Percentiles rank a stretch among this genome's conserved stretches.
phyloP scores from a whole-genome alignment of 345 rosid genomes.

The Boechera divaricarpa region DNA sequence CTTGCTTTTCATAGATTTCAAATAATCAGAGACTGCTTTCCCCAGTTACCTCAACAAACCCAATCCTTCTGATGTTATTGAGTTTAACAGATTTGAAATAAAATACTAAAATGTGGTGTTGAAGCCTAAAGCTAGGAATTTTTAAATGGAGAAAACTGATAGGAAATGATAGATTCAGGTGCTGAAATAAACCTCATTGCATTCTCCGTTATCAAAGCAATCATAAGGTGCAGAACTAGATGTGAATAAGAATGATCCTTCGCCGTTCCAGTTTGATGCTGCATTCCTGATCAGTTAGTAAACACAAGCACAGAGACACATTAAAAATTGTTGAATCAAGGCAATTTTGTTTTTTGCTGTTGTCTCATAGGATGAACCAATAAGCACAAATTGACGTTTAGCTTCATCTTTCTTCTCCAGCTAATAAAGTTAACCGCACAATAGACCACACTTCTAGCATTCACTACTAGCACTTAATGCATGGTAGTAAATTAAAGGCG shows the following conservation, averaged over 20 bases:
- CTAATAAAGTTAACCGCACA: background rate
- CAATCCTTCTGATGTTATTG: background rate
- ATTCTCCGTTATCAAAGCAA: constrained; percentile 75
- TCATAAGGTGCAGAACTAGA: constrained; percentile 92
- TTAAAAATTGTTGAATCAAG: constrained; percentile 21
- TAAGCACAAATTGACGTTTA: background rate
- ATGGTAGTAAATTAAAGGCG: background rate
- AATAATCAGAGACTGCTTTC: constrained; percentile 8
- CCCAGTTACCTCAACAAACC: background rate
- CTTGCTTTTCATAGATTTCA: background rate
- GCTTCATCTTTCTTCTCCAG: constrained; percentile 1
- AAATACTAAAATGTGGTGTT: background rate
- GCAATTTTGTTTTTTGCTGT: background rate
- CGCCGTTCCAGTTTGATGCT: constrained; percentile 83
- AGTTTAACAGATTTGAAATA: background rate
- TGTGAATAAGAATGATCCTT: constrained; percentile 87
- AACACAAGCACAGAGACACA: constrained; percentile 8
- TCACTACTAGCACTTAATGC: constrained; percentile 1
- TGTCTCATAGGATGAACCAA: constrained; percentile 5
- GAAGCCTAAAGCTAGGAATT: background rate
- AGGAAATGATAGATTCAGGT: constrained; percentile 12
- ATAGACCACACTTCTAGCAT: constrained; percentile 1
- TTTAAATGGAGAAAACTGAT: background rate
- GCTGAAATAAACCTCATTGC: constrained; percentile 69
- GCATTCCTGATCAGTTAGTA: constrained; percentile 66